Evolutionary conservation across 441 rosid species (phyloP), one percentile per base, ranked within the genome.

Genomic region (Pelargonium hybrid): DNA sequence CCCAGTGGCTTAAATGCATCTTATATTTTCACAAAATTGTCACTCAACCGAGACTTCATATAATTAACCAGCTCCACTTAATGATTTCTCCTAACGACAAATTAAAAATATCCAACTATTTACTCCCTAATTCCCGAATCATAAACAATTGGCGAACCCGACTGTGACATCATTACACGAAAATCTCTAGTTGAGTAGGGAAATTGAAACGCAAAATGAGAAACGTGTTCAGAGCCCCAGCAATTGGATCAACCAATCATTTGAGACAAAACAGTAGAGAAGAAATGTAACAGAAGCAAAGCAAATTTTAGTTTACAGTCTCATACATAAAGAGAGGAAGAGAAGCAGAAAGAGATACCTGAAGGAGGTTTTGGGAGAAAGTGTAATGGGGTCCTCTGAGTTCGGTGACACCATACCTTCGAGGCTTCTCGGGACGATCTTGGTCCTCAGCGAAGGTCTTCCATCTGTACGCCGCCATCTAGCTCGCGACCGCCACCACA

Each of bases 361-460:
- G 90, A 62, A 93, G 88, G 68, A 84, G 78, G 77, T 82, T 85
- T 9, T 84, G 92, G 82, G 79, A 80, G 75, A 88, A 72, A 65
- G 75, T 80, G 79, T 87, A 85, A 54, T 87, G 88, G 56, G 98
- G 97, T 52, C 89, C 90, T 17, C 93, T 82, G 82, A 93, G 87
- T 84, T 93, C 98, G 21, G 97, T 88, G 15, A 93, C 90, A 39
- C 97, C 98, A 74, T 74, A 82, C 65, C 88, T 83, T 56, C 95
- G 96, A 37, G 97, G 97, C 78, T 93, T 93, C 79, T 93, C 95
- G 1, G 91, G 95, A 7, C 98, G 88, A 78, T 93, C 96, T 77
- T 85, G 88, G 71, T 89, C 86, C 69, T 85, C 93, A 25, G 84
- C 85, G 84, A 91, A 89, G 74, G 71, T 86, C 81, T 88, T 90